Evolutionary conservation across 2,329 filamentous ascomycete species (phyloP), one percentile per base, ranked within the genome.

Genomic region (Fusarium hostae): DNA sequence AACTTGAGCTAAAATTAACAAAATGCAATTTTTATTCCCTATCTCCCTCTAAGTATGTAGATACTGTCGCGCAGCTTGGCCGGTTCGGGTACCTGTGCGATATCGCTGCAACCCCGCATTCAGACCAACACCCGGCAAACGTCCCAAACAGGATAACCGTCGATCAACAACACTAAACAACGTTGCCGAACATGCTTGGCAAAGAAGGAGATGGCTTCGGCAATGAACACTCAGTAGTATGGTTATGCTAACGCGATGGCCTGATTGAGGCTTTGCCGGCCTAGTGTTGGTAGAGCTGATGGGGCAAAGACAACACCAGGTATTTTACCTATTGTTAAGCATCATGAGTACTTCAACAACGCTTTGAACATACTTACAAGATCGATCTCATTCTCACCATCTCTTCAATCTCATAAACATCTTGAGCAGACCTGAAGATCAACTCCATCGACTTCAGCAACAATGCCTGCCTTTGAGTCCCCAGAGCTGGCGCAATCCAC

Each of bases 381-480:
- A 30, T 1, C 39, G 34, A 26, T 26, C n/a, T 52, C 39, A 56
- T 34, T n/a, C 40, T 24, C 16, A 15, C 7, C 39, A 44, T 24
- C 9, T 4, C 39, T 47, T 5, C 34, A 34, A 15, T 6, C 40
- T 34, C 37, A 44, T 9, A 13, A 24, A 26, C 28, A 26, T 2
- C 45, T 13, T 9, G 22, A 28, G 11, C 18, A 15, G 8, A 9
- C 12, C 5, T 3, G 3, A 50, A 24, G n/a, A 50, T 18, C 16
- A 24, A 1, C 35, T 9, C 9, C 15, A 1, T n/a, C 9, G 45
- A 6, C 10, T 22, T 3, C 39, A 13, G 7, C 11, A n/a, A 50
- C 28, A 10, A 74, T 74, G 72, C 65, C 72, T 18, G 63, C 66
- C 7, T 70, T 70, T 15, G 72, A 75, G 32, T 52, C 63, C 2